Evolutionary conservation across 1,284 basidiomycete species (phyloP), one percentile per base, ranked within the genome.

Genomic region (Ceratobasidium sp.): DNA sequence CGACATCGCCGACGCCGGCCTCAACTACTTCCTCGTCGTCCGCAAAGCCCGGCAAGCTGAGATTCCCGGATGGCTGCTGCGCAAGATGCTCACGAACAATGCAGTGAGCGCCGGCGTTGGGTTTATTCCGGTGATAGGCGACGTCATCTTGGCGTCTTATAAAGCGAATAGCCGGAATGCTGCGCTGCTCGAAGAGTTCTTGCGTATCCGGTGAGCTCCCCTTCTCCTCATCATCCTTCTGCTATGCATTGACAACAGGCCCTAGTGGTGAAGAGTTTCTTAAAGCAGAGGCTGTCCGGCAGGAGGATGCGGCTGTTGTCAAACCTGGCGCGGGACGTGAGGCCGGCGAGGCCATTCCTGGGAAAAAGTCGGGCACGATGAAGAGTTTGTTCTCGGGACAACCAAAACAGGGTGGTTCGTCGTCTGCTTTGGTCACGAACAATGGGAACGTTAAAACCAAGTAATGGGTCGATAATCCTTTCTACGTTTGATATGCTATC

Each of bases 111-210:
- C 88, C 0, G 86, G 85, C 0, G 84, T 94, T 6, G 93, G 95
- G 37, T 83, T 96, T 66, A 83, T 98, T 3, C 96, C 95, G 0
- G 54, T 94, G 49, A 86, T 88, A 0, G 96, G 95, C 1, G 94
- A 96, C 81, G 81, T 98, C 63, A 80, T 90, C 3, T 81, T 95
- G 41, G 94, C 85, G 63, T 83, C 83, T 4, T 97, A 86, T 86
- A 96, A 95, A 81, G 89, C 94, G n/a, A 98, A 98, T 82, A 93
- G 89, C 54, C 86, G 96, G 77, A 98, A 98, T 80, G 95, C 93
- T 1, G 86, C 86, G 1, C 81, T 93, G 24, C 83, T 94, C 46
- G 90, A 92, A 78, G 91, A 92, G 81, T 91, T 86, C 80, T 80
- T 93, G 71, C 85, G 90, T 46, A 83, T 91, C 37, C 85, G 92